Percentiles rank a stretch among this genome's conserved stretches.
These are phyloP conservation scores for Suaeda aralocaspica DNA, from an alignment of 148 eudicot species.

Conservation along the genomic window DNA sequence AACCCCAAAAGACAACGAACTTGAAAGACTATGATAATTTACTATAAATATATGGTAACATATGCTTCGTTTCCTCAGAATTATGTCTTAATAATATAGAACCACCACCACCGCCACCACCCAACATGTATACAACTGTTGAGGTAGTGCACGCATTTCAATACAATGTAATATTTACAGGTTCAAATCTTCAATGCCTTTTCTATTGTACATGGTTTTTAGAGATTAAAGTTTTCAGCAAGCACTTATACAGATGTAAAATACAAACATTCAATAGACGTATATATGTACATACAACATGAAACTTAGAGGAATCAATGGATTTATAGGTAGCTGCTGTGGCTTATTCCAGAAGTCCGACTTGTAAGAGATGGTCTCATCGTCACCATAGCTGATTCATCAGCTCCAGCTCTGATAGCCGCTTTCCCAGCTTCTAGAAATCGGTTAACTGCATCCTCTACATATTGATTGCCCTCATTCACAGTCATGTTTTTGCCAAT, in stretches of 20 bases:
- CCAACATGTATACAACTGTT: conserved; percentile 7
- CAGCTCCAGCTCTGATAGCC: conserved; percentile 86
- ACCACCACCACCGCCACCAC: neutral
- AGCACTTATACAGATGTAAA: no score
- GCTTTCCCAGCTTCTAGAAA: conserved; percentile 89
- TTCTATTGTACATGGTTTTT: conserved; percentile 9
- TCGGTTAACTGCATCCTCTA: conserved; percentile 63
- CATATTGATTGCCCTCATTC: conserved; percentile 59
- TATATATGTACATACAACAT: conserved; percentile 5
- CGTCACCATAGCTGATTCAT: conserved; percentile 79
- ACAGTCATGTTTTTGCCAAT: conserved; percentile 75
- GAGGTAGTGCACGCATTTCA: conserved; percentile 1
- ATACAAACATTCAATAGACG: conserved; percentile 14
- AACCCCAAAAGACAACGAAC: neutral
- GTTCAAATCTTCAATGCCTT: neutral
- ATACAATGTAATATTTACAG: conserved; percentile 23
- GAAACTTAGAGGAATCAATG: conserved; percentile 11
- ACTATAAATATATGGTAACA: conserved; percentile 16
- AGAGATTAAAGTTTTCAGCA: no score
- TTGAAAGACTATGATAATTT: neutral
- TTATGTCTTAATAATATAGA: neutral
- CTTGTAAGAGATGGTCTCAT: conserved; percentile 92
- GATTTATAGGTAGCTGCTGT: conserved; percentile 29
- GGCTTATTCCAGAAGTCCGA: conserved; percentile 41
- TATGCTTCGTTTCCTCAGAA: neutral